A percentile compares a stretch with the other conserved stretches of the same genome.
phyloP scores from a whole-genome alignment of 2,329 filamentous ascomycete genomes.

The Penicillium brevicompactum region DNA sequence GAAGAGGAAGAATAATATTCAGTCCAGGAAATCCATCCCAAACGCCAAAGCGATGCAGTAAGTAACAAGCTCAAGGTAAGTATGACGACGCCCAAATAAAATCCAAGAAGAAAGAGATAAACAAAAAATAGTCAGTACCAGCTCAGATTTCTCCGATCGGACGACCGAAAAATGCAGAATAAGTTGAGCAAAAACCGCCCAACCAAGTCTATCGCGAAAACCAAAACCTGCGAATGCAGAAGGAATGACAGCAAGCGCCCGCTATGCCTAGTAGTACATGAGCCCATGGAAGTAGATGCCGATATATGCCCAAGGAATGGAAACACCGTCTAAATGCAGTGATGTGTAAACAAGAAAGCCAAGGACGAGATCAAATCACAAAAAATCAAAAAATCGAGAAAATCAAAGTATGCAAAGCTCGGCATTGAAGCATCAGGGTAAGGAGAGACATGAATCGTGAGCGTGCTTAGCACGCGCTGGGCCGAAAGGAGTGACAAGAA shows the following conservation, averaged over 20 bases:
- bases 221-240: slow-evolving; percentile 36
- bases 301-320: slow-evolving; percentile 32
- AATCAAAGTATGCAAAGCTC: slow-evolving; percentile 16
- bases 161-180: background rate
- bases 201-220: slow-evolving; percentile 25
- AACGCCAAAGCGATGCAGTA: slow-evolving; percentile 34
- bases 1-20: slow-evolving; percentile 1
- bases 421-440: slow-evolving; percentile 31
- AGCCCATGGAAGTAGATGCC: slow-evolving; percentile 24
- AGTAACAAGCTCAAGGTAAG: slow-evolving; percentile 20
- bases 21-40: slow-evolving; percentile 14
- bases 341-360: slow-evolving; percentile 3
- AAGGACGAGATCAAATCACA: background rate
- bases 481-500: slow-evolving; percentile 34
- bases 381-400: background rate
- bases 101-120: slow-evolving; percentile 9
- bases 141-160: background rate
- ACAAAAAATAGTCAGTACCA: background rate
- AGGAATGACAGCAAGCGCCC: slow-evolving; percentile 42
- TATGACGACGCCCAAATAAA: slow-evolving; percentile 13
- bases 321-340: slow-evolving; percentile 38
- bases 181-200: background rate
- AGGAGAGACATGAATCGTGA: slow-evolving; percentile 40
- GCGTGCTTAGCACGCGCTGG: slow-evolving; percentile 12
- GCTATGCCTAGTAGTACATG: slow-evolving; percentile 41